Base-by-base conservation (phyloP, 2,329 filamentous ascomycete genomes). In the Trichoderma koningii region DNA sequence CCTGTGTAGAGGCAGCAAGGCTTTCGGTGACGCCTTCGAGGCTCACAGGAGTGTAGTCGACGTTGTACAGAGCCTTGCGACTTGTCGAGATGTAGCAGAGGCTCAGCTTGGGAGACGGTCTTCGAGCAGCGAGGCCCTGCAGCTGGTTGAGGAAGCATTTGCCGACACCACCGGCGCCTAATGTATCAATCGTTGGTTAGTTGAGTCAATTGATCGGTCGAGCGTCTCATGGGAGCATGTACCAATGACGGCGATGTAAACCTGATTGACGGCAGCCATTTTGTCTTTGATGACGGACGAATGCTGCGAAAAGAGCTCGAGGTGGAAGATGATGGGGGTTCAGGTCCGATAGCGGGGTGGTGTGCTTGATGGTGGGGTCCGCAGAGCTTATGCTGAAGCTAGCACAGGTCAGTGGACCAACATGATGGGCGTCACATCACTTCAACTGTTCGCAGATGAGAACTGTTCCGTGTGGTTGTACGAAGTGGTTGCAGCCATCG, bases 121-220 rank as follows among this genome's bases (percentile, higher is more conserved):
- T 87, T 68, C 89, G 87, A 68, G 84, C 81, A 56, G 86, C 83
- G 66, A 95, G 85, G 67, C 80, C 75, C 69, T 89, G 82, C 66
- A 98, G 87, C 79, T 98, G 95, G 70, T 83, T 82, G 68, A 98
- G 86, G 83, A 98, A 97, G 79, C 87, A 87, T 78, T 93, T 93
- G 73, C 95, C 95, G 68, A 98, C 95, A 69, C 94, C 94, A 71
- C 95, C 95, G 72, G 90, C 91, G 74, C 95, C 93, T 96, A 73
- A 71, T 15, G 28, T 45, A 48, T 23, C n/a, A 41, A 57, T 19
- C 10, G 26, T 26, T 0, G 28, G 51, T 50, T 47, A 19, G 55
- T 74, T 68, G 23, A 72, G 68, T 42, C 26, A 63, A 56, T 47
- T 30, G 14, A 42, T 30, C 47, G n/a, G 2, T 23, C 3, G 15